These are phyloP conservation scores for Penicillium malachiteum DNA, from an alignment of 495 filamentous ascomycete species.

Conservation along the genomic window DNA sequence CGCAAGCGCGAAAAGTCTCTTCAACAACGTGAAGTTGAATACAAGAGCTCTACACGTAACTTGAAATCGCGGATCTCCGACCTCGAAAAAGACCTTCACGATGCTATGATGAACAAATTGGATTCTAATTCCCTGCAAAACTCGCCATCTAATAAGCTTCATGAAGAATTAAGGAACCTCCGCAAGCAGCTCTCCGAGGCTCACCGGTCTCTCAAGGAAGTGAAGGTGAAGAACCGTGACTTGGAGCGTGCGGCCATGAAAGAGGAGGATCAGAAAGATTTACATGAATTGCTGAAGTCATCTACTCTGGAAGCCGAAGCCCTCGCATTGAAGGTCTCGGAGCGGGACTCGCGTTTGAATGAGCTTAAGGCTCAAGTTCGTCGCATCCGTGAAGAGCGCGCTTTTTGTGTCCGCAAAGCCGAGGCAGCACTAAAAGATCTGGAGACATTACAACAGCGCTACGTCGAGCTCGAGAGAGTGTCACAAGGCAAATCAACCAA, in stretches of 20 bases:
- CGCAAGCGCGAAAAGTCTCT: slow-evolving; percentile 62
- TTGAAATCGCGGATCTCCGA: slow-evolving; percentile 55
- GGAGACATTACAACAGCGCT: slow-evolving; percentile 51
- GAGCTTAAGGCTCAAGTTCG: slow-evolving; percentile 58
- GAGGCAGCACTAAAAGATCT: slow-evolving; percentile 51
- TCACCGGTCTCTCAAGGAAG: slow-evolving; percentile 58
- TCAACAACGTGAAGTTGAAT: slow-evolving; percentile 60
- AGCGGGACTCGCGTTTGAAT: slow-evolving; percentile 49
- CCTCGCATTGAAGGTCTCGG: slow-evolving; percentile 55
- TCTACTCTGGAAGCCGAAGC: slow-evolving; percentile 68
- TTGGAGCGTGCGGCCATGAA: slow-evolving; percentile 46
- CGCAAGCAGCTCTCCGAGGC: slow-evolving; percentile 62
- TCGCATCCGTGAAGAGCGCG: slow-evolving; percentile 59
- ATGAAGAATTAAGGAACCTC: slow-evolving; percentile 61
- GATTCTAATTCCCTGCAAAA: slow-evolving; percentile 44
- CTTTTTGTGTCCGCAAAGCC: slow-evolving; percentile 47
- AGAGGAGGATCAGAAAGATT: slow-evolving; percentile 62
- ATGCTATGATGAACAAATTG: slow-evolving; percentile 51
- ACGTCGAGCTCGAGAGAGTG: slow-evolving; percentile 51
- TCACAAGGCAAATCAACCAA: slow-evolving; percentile 37
- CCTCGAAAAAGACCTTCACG: slow-evolving; percentile 57
- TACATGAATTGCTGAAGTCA: slow-evolving; percentile 63
- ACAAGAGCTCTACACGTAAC: slow-evolving; percentile 53
- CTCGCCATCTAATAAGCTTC: slow-evolving; percentile 55
- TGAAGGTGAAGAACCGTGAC: slow-evolving; percentile 51